These are phyloP conservation scores for Lolium multiflorum DNA, from an alignment of 176 grass and related monocot genomes.

Conservation along the genomic window DNA sequence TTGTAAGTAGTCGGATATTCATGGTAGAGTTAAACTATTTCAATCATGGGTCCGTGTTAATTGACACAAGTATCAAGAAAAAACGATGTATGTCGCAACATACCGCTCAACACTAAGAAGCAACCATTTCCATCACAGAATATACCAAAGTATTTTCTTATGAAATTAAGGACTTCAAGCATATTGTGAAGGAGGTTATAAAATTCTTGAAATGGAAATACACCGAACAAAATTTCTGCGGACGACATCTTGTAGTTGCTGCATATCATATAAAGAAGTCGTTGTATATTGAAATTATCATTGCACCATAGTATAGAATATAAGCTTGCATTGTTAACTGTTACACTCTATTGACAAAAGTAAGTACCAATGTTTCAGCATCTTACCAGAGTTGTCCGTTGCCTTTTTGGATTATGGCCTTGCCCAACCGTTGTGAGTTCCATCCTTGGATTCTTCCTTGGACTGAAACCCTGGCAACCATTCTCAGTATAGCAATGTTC, in stretches of 20 bases:
- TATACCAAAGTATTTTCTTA: neutral
- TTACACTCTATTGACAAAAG: neutral
- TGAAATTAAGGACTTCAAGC: neutral
- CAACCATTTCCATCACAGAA: neutral
- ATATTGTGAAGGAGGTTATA: neutral
- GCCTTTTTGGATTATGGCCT: slow-evolving; percentile 8
- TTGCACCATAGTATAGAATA: neutral
- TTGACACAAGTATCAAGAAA: neutral
- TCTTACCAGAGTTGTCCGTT: slow-evolving; percentile 12
- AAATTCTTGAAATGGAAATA: slow-evolving; percentile 10
- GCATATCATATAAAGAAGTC: neutral
- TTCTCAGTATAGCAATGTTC: slow-evolving; percentile 7
- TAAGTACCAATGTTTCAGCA: neutral
- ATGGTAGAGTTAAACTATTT: too few species aligned
- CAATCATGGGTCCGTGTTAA: neutral
- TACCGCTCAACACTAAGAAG: neutral
- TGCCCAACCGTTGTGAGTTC: slow-evolving; percentile 9
- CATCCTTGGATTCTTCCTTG: slow-evolving; percentile 21
- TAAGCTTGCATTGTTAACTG: slow-evolving; percentile 5
- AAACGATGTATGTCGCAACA: neutral
- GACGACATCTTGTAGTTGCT: neutral
- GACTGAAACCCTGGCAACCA: neutral
- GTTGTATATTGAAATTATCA: neutral
- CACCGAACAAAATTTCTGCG: neutral
- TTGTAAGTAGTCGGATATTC: too few species aligned